Base-by-base conservation (phyloP, 139 green algal genomes). In the Bryopsis sp. region DNA sequence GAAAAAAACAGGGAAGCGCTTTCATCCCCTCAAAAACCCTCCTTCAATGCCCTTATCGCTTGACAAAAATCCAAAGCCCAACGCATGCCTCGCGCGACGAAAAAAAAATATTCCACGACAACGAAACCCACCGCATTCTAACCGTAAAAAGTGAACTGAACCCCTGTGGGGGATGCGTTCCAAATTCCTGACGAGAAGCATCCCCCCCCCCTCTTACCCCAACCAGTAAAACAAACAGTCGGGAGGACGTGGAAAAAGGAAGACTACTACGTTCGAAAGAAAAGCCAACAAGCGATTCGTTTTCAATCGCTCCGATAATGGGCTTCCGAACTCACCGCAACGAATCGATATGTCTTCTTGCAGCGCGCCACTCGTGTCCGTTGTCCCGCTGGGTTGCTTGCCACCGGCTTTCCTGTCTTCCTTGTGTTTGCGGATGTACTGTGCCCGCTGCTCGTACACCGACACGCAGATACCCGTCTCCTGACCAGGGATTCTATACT, bases 391-490 rank as follows among this genome's bases (percentile, higher is more conserved):
- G 11, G 11, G 19, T 32, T 54, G 15, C 43, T 19, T 19, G 19
- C 15, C 43, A 54, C 15, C 19, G 43, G 15, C 43, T 69, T n/a
- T 50, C 8, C 62, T 35, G 6, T 28, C 15, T 4, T 54, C 5
- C 37, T 54, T 7, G 26, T 69, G 62, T 31, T 24, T 54, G 11
- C 3, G 5, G 22, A 69, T 54, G 62, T 69, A 69, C 3, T 69
- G 24, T 5, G 5, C 31, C 26, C 29, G 26, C 37, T 69, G 62
- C 26, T 32, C 31, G 7, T 54, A 36, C 35, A 69, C 3, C 7
- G 39, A 69, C 35, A 69, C 35, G 26, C 29, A 48, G 7, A 36
- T 32, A 11, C 31, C 62, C 5, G 62, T 37, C 37, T 69, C 37
- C 28, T 36, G 39, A 37, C 62, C 62, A 34, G 38, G 19, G 37